These are phyloP conservation scores for Elongisporangium prolatum DNA, from an alignment of 352 stramenopile genomes.

Conservation along the genomic window DNA sequence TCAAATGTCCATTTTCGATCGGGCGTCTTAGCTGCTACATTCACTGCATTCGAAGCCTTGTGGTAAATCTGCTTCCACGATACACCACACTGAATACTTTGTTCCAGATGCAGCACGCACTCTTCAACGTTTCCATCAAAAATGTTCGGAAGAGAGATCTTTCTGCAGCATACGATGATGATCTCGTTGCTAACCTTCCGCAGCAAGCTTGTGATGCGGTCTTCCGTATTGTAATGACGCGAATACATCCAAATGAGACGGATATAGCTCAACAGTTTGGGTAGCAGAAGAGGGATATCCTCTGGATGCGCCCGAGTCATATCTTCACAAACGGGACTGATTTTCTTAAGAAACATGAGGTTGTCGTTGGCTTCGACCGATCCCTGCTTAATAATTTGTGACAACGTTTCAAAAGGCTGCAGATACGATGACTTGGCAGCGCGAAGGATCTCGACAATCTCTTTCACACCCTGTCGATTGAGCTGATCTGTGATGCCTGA, in stretches of 20 bases:
- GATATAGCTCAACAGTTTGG: slow-evolving; percentile 91
- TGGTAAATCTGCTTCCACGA: slow-evolving; percentile 91
- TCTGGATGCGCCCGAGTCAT: slow-evolving; percentile 78
- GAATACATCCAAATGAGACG: slow-evolving; percentile 93
- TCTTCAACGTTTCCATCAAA: slow-evolving; percentile 92
- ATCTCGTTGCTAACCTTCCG: slow-evolving; percentile 95
- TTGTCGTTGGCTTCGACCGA: slow-evolving; percentile 93
- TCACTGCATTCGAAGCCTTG: slow-evolving; percentile 54
- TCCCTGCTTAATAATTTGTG: slow-evolving; percentile 90
- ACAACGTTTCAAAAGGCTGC: slow-evolving; percentile 89
- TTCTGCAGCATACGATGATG: slow-evolving; percentile 86
- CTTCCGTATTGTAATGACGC: slow-evolving; percentile 93
- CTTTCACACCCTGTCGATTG: slow-evolving; percentile 85
- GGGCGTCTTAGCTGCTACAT: slow-evolving; percentile 32
- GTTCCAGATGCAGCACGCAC: slow-evolving; percentile 85
- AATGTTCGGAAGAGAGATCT: slow-evolving; percentile 87
- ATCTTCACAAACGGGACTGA: slow-evolving; percentile 88
- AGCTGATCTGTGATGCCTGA: slow-evolving; percentile 93
- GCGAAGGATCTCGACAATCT: slow-evolving; percentile 84
- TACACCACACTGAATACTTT: slow-evolving; percentile 91
- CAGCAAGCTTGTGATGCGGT: slow-evolving; percentile 89
- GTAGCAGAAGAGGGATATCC: slow-evolving; percentile 89
- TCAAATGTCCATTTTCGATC: slow-evolving; percentile 90
- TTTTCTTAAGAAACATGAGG: slow-evolving; percentile 91
- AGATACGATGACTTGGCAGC: slow-evolving; percentile 93